Evolutionary conservation across 805 yeast species (phyloP).

Genomic region (Sungouiozyma intestinalis): DNA sequence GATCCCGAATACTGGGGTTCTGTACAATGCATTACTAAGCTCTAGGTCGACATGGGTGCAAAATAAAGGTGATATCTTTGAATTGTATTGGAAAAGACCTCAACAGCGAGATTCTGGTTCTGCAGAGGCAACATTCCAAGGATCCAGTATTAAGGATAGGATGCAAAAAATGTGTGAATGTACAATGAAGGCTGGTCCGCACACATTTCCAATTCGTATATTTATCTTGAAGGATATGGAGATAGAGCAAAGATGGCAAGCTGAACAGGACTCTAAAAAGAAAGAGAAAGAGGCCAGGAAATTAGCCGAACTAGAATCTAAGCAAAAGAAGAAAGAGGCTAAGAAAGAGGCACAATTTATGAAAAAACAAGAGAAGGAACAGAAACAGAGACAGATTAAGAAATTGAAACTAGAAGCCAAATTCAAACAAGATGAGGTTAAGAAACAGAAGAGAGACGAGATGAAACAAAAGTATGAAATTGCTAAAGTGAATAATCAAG

Average conservation of each 20-base stretch:
- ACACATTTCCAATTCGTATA: slow-evolving; percentile 60
- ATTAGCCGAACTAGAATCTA: slow-evolving; percentile 26
- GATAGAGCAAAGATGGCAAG: slow-evolving; percentile 40
- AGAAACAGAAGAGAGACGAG: slow-evolving; percentile 15
- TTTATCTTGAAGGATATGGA: slow-evolving; percentile 81
- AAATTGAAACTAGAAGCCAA: slow-evolving; percentile 18
- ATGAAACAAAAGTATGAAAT: slow-evolving; percentile 14
- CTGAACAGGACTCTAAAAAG: slow-evolving; percentile 30
- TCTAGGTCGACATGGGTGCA: slow-evolving; percentile 60
- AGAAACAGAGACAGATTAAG: slow-evolving; percentile 9
- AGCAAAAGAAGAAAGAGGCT: slow-evolving; percentile 17
- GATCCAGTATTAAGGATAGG: slow-evolving; percentile 44
- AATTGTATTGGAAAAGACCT: slow-evolving; percentile 70
- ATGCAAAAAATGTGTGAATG: slow-evolving; percentile 86
- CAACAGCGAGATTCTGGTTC: not conserved
- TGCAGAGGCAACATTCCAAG: slow-evolving; percentile 1
- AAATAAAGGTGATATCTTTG: slow-evolving; percentile 51
- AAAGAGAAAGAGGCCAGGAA: slow-evolving; percentile 30
- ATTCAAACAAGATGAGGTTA: slow-evolving; percentile 7
- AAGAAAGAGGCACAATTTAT: slow-evolving; percentile 18
- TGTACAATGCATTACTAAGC: slow-evolving; percentile 58
- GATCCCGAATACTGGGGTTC: slow-evolving; percentile 60
- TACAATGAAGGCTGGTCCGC: slow-evolving; percentile 68
- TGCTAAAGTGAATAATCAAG: slow-evolving; percentile 1
- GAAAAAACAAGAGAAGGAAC: slow-evolving; percentile 20